phyloP scores from a whole-genome alignment of 1,139 yeast genomes.

The Suhomyces ambrosiae region DNA sequence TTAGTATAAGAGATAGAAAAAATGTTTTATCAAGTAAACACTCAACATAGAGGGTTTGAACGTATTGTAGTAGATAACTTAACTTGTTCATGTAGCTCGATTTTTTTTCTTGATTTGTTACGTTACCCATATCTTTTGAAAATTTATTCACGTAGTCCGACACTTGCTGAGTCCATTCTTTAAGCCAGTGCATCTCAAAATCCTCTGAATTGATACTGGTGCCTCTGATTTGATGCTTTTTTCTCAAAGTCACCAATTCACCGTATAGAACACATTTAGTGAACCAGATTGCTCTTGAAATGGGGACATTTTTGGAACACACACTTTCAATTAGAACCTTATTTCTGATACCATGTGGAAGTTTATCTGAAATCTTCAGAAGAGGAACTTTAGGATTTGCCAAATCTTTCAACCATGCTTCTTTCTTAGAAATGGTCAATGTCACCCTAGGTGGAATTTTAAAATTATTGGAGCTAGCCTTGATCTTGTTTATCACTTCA shows the following conservation, averaged over 20 bases:
- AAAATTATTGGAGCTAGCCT: constrained; percentile 54
- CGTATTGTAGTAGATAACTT: constrained; percentile 59
- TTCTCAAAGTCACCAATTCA: constrained; percentile 68
- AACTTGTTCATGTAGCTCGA: constrained; percentile 54
- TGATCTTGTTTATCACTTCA: constrained; percentile 64
- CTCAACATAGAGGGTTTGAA: constrained; percentile 68
- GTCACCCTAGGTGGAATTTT: constrained; percentile 88
- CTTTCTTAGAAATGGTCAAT: constrained; percentile 80
- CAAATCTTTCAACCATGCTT: constrained; percentile 80
- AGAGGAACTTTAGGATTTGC: constrained; percentile 70
- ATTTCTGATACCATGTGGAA: constrained; percentile 91
- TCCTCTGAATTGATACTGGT: constrained; percentile 19
- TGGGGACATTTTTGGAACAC: constrained; percentile 65
- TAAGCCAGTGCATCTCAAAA: constrained; percentile 65
- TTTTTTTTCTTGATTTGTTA: constrained; percentile 33
- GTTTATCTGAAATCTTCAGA: constrained; percentile 65
- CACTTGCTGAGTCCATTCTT: constrained; percentile 88
- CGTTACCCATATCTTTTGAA: constrained; percentile 39
- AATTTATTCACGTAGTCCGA: constrained; percentile 59
- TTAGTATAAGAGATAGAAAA: constrained; percentile 65
- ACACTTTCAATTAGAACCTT: constrained; percentile 72
- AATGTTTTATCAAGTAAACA: constrained; percentile 61
- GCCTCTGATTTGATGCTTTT: constrained; percentile 37
- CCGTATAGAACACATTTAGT: constrained; percentile 84
- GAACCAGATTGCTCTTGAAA: constrained; percentile 83